phyloP scores from a whole-genome alignment of 352 stramenopile genomes.

The Phytophthora vignae region DNA sequence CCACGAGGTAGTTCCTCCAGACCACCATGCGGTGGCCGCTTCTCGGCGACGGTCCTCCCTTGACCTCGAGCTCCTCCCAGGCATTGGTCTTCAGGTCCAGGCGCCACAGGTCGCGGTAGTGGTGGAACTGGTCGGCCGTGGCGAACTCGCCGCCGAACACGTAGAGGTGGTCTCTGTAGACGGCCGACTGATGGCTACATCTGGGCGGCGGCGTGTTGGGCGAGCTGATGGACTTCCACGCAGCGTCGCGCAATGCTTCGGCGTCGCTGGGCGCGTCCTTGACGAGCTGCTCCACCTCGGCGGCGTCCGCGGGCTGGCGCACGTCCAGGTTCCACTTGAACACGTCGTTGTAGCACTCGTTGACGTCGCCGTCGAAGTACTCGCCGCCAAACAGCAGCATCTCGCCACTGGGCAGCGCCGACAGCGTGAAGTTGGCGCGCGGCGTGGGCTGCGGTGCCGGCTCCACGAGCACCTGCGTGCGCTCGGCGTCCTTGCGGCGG shows the following conservation, averaged over 20 bases:
- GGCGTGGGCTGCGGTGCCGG: conserved; percentile 61
- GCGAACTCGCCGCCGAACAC: conserved; percentile 98
- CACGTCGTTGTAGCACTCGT: conserved; percentile 97
- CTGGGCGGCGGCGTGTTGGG: conserved; percentile 89
- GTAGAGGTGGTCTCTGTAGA: conserved; percentile 96
- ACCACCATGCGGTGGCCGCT: conserved; percentile 95
- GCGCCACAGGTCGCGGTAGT: conserved; percentile 94
- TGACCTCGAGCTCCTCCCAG: conserved; percentile 94
- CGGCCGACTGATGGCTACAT: conserved; percentile 96
- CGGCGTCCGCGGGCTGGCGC: conserved; percentile 16
- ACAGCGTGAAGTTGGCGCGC: conserved; percentile 85
- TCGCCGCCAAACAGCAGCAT: conserved; percentile 97
- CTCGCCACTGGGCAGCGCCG: conserved; percentile 72
- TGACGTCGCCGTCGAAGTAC: conserved; percentile 98
- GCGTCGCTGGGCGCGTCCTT: conserved; percentile 19
- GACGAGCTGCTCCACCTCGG: conserved; percentile 23
- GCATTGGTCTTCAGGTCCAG: conserved; percentile 94
- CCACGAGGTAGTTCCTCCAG: conserved; percentile 96
- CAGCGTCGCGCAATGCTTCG: conserved; percentile 36
- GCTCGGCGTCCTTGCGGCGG: conserved; percentile 76
- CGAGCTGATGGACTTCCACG: conserved; percentile 92
- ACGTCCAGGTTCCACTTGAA: conserved; percentile 93
- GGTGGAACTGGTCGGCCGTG: conserved; percentile 97
- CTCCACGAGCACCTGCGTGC: conserved; percentile 72
- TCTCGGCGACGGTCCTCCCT: conserved; percentile 77